Conservation (phyloP, 331 rosid species). For the Pyracantha coccinea region DNA sequence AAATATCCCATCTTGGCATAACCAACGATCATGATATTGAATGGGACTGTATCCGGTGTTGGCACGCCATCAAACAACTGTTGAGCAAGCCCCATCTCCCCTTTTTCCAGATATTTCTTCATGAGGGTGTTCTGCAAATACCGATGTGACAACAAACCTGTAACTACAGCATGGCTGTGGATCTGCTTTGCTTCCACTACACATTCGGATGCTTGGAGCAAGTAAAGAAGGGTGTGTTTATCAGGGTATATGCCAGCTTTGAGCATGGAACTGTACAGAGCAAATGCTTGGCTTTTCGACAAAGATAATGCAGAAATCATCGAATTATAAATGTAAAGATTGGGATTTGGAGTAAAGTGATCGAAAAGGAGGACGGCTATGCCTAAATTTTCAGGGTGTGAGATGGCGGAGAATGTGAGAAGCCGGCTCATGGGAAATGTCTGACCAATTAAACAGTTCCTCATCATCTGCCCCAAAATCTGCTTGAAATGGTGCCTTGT, state of each 20-base stretch:
- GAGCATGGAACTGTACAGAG: conserved; percentile 35
- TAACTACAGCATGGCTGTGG: conserved; percentile 42
- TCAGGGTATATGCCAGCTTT: conserved; percentile 32
- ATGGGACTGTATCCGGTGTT: conserved; percentile 29
- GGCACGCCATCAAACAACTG: conserved; percentile 27
- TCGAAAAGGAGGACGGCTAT: conserved; percentile 38
- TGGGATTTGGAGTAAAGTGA: conserved; percentile 46
- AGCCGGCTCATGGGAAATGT: conserved; percentile 69
- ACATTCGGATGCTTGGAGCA: conserved; percentile 29
- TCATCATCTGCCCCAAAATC: conserved; percentile 48
- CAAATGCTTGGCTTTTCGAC: conserved; percentile 25
- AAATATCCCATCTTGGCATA: conserved; percentile 31
- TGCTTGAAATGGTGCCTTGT: conserved; percentile 48
- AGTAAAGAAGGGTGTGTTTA: conserved; percentile 34
- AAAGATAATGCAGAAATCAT: conserved; percentile 45
- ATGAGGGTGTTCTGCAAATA: conserved; percentile 39
- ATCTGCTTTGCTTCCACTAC: conserved; percentile 35
- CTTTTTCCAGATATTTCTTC: conserved; percentile 32
- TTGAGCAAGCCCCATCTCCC: conserved; percentile 24
- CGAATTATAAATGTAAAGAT: conserved; percentile 45
- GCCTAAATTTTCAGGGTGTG: conserved; percentile 43
- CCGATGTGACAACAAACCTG: conserved; percentile 29
- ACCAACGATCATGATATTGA: conserved; percentile 42
- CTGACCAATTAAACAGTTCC: conserved; percentile 32
- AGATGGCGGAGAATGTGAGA: conserved; percentile 42